These are phyloP conservation scores for Buxus sempervirens DNA, from an alignment of 164 flowering plant genomes.

Conservation along the genomic window DNA sequence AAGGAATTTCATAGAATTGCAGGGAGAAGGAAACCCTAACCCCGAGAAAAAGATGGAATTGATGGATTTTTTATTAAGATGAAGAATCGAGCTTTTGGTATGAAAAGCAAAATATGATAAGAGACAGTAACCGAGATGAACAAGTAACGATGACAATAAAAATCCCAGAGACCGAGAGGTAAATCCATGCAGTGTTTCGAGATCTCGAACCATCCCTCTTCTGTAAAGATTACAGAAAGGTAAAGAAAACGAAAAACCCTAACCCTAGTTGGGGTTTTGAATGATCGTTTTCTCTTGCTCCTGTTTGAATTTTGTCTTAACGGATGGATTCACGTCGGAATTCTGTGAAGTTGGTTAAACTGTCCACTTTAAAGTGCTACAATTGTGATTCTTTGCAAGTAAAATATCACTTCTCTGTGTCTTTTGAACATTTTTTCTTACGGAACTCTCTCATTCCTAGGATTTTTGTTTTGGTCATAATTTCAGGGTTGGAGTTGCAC, in stretches of 20 bases:
- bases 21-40: background rate
- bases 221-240: no score
- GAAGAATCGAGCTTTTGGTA: background rate
- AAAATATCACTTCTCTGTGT: slow-evolving; percentile 14
- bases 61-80: background rate
- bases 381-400: slow-evolving; percentile 98
- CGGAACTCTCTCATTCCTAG: background rate
- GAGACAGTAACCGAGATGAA: background rate
- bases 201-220: background rate
- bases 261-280: background rate
- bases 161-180: background rate
- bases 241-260: background rate
- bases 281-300: no score
- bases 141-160: background rate
- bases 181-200: background rate
- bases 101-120: background rate
- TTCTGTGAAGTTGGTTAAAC: no score
- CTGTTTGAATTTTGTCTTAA: background rate
- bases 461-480: slow-evolving; percentile 2
- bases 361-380: no score
- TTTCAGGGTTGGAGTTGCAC: slow-evolving; percentile 94
- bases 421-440: background rate
- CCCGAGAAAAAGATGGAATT: background rate
- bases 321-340: no score
- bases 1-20: background rate